Evolutionary conservation across 371 early-diverging fungal species (phyloP).

Genomic region (Mucor circinelloides): DNA sequence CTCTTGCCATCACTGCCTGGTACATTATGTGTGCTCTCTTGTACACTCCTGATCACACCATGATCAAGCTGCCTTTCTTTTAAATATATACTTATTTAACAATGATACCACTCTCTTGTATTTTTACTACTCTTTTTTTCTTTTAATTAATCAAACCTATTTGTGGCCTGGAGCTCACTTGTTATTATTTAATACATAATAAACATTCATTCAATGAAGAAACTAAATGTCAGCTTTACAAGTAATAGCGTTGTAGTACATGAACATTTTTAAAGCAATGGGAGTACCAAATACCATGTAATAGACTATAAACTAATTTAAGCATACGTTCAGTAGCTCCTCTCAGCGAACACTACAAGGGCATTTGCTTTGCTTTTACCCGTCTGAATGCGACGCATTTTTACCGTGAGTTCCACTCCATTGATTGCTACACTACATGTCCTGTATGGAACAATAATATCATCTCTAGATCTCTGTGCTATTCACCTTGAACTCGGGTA

Average conservation of each 20-base stretch:
- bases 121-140: neutral
- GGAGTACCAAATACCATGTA: too few species aligned
- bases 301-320: too few species aligned
- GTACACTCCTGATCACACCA: constrained; percentile 34
- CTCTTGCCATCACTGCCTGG: constrained; percentile 39
- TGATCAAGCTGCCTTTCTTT: constrained; percentile 38
- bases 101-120: neutral
- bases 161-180: neutral
- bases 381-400: neutral
- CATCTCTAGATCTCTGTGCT: neutral
- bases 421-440: neutral
- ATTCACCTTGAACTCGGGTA: neutral
- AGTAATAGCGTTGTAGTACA: too few species aligned
- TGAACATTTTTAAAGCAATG: too few species aligned
- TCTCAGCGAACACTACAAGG: too few species aligned
- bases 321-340: too few species aligned
- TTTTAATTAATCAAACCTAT: neutral
- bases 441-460: neutral
- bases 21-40: constrained; percentile 38
- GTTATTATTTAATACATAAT: neutral
- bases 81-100: constrained; percentile 7
- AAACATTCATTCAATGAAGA: neutral
- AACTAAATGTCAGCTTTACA: neutral
- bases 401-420: neutral
- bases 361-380: too few species aligned